A percentile compares a stretch with the other conserved stretches of the same genome.
These are phyloP conservation scores for Vaccinium darrowii DNA, from an alignment of 148 eudicot species.

Conservation along the genomic window DNA sequence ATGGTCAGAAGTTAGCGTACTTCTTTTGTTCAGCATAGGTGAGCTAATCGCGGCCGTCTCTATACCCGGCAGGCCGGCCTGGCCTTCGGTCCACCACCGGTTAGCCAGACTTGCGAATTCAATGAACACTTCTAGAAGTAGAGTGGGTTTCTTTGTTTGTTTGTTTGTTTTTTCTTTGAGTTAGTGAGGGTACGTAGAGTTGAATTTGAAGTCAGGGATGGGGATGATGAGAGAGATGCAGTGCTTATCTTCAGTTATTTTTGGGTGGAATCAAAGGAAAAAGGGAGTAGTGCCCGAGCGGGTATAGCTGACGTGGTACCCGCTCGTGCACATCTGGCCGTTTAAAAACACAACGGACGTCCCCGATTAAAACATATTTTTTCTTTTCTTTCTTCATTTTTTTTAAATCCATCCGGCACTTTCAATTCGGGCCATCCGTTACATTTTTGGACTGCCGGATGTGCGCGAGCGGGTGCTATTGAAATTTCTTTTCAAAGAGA, in stretches of 20 bases:
- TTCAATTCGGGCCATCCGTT: too few relatives aligned
- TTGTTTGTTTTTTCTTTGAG: neutral
- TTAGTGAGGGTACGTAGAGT: neutral
- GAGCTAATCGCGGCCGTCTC: slow-evolving; percentile 16
- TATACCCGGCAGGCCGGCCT: slow-evolving; percentile 32
- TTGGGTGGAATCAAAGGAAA: slow-evolving; percentile 13
- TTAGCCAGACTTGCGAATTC: slow-evolving; percentile 42
- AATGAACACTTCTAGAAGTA: too few relatives aligned
- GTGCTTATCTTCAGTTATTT: neutral
- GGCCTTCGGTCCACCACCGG: slow-evolving; percentile 56
- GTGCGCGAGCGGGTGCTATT: too few relatives aligned
- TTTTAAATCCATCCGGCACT: too few relatives aligned
- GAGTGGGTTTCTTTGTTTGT: too few relatives aligned
- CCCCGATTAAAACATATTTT: too few relatives aligned
- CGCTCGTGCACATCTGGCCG: too few relatives aligned
- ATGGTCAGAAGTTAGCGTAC: neutral
- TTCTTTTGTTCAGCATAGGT: slow-evolving; percentile 13
- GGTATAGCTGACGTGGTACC: too few relatives aligned
- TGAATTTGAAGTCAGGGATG: neutral
- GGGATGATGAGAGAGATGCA: neutral
- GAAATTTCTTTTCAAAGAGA: neutral
- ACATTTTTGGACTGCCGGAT: too few relatives aligned
- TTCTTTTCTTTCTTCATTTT: too few relatives aligned
- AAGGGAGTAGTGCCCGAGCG: neutral
- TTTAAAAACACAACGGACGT: too few relatives aligned